Evolutionary conservation across 2,329 filamentous ascomycete genomes (phyloP), one percentile per base, ranked within the genome.

Genomic region (Myriosclerotinia curreyana): DNA sequence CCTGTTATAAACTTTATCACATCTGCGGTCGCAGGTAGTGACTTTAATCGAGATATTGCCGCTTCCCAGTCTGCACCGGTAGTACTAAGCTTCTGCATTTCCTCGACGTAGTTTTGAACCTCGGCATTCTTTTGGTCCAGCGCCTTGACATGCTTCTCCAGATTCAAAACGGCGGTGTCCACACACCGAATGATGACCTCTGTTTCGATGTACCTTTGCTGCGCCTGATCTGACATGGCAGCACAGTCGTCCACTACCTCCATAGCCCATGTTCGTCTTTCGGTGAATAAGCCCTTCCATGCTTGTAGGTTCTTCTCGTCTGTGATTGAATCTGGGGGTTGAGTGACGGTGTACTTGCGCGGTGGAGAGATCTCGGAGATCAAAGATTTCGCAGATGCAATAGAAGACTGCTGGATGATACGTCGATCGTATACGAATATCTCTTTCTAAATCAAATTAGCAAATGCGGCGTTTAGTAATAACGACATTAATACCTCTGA

Each of bases 391-490:
- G 79, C 73, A 54, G 77, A 75, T 46, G 76, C 77, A 9, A 81
- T 72, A 60, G 83, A 79, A 56, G 82, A 78, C 59, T 85, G 76
- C 68, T 88, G 82, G 59, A 89, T 86, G 71, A 89, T 86, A 70
- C 88, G 86, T 67, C 92, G 89, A 76, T 97, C 92, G 77, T 96
- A 99, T 60, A 98, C 86, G 75, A 90, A 98, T 64, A 99, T 87
- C 75, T 98, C 92, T 69, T 86, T 90, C 89, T 96, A 70, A 36
- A 59, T 60, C 44, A 17, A 52, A 64, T 74, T 42, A 74, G 70
- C 50, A 60, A 60, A 38, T 36, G 40, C 42, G 40, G 22, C 48
- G 14, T 31, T 28, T 50, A n/a, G 44, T 15, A 42, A 54, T 49
- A 22, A 17, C 28, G 11, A 25, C 25, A 40, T 76, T 79, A 50